Conservation (phyloP, 495 filamentous ascomycete species). For the Pyronema omphalodes region DNA sequence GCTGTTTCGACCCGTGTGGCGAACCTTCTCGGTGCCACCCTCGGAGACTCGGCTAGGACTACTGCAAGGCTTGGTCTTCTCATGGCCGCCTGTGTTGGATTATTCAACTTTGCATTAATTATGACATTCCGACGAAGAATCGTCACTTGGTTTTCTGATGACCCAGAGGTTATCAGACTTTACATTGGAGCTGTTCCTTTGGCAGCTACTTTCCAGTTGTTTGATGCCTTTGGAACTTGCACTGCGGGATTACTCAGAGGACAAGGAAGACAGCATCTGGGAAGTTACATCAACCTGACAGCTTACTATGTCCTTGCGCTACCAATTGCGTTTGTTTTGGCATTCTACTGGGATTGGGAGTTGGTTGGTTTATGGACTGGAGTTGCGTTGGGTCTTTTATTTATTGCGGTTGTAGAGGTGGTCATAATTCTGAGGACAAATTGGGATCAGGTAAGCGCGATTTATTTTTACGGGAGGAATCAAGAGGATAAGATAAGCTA, state of each 20-base stretch:
- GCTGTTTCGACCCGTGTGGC: constrained; percentile 45
- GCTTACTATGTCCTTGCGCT: constrained; percentile 73
- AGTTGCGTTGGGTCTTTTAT: constrained; percentile 47
- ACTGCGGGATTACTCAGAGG: constrained; percentile 73
- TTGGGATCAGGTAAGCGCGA: constrained; percentile 21
- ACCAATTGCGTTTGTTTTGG: constrained; percentile 61
- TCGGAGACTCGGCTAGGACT: constrained; percentile 50
- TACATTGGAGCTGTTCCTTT: constrained; percentile 58
- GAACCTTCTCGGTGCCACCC: constrained; percentile 47
- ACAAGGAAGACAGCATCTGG: constrained; percentile 53
- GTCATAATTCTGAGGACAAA: constrained; percentile 14
- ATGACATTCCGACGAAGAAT: constrained; percentile 44
- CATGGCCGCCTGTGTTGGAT: constrained; percentile 45
- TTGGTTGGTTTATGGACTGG: constrained; percentile 66
- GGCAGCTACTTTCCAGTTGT: constrained; percentile 71
- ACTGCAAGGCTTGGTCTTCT: constrained; percentile 40
- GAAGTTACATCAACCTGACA: constrained; percentile 68
- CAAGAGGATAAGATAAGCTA: too few species aligned
- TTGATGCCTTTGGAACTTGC: constrained; percentile 58
- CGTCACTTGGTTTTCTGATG: constrained; percentile 60
- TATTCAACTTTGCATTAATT: constrained; percentile 57
- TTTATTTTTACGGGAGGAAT: neutral
- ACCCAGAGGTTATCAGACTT: constrained; percentile 56
- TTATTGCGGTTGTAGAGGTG: constrained; percentile 24
- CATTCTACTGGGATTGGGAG: constrained; percentile 54